phyloP scores from a whole-genome alignment of 2,329 filamentous ascomycete species.

The Claviceps pazoutovae region DNA sequence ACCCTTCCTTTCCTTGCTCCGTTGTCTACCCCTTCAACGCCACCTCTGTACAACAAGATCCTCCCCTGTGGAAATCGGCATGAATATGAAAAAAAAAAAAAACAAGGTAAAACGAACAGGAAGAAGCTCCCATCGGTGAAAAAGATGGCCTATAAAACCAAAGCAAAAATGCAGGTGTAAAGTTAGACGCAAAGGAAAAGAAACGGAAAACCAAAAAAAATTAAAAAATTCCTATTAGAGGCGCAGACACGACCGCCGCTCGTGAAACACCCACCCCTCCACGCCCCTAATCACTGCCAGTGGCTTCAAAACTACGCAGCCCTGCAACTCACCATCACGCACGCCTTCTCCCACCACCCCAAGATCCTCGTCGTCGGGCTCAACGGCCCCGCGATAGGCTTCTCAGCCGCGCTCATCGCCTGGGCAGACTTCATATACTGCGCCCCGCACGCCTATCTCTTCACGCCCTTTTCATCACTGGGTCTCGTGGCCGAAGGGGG shows the following conservation, averaged over 20 bases:
- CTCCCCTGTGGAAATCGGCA: too few relatives aligned
- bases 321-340: conserved; percentile 80
- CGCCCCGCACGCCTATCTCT: conserved; percentile 65
- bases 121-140: too few relatives aligned
- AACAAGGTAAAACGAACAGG: too few relatives aligned
- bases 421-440: conserved; percentile 90
- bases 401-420: conserved; percentile 69
- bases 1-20: too few relatives aligned
- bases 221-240: conserved; percentile 24
- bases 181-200: not conserved
- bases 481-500: conserved; percentile 85
- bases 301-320: conserved; percentile 61
- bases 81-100: too few relatives aligned
- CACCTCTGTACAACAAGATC: too few relatives aligned
- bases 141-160: too few relatives aligned
- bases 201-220: not conserved
- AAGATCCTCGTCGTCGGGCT: conserved; percentile 86
- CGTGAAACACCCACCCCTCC: conserved; percentile 25
- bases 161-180: not conserved
- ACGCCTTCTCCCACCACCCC: conserved; percentile 82
- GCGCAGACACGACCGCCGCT: conserved; percentile 58
- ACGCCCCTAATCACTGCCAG: conserved; percentile 25
- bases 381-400: conserved; percentile 82
- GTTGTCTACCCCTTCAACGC: too few relatives aligned
- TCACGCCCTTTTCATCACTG: conserved; percentile 82